Evolutionary conservation across 2,329 filamentous ascomycete genomes (phyloP).

Genomic region (Teratosphaeriaceae sp.): DNA sequence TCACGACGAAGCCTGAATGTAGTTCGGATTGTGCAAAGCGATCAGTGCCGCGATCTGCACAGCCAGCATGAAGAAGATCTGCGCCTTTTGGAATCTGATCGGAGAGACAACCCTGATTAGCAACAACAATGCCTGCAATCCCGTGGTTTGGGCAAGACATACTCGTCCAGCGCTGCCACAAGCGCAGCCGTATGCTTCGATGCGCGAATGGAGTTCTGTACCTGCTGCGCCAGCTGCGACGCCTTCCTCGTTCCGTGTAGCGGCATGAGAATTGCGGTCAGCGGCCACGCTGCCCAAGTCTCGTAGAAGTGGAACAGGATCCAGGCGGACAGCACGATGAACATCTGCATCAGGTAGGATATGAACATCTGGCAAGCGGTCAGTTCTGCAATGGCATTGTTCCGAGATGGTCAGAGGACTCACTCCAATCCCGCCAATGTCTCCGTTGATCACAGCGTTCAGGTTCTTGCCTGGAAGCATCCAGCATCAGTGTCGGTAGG

Average conservation of each 20-base stretch:
- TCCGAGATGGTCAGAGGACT: too few relatives aligned
- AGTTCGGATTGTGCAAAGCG: slow-evolving; percentile 9
- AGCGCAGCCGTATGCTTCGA: neutral
- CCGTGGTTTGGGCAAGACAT: too few relatives aligned
- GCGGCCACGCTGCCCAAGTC: slow-evolving; percentile 7
- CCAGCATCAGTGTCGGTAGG: neutral
- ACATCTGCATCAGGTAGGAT: slow-evolving; percentile 13
- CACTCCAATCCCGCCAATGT: slow-evolving; percentile 13
- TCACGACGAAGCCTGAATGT: slow-evolving; percentile 8
- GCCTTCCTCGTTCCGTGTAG: neutral
- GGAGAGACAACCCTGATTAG: neutral
- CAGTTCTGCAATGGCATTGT: too few relatives aligned
- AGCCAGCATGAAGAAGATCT: slow-evolving; percentile 15
- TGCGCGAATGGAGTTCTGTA: slow-evolving; percentile 4
- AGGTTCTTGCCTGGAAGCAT: neutral
- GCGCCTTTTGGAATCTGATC: slow-evolving; percentile 12
- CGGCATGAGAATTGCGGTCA: neutral
- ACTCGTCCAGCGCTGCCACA: neutral
- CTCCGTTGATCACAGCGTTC: slow-evolving; percentile 10
- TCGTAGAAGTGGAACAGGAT: slow-evolving; percentile 10
- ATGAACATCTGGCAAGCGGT: slow-evolving; percentile 13
- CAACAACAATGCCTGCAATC: too few relatives aligned
- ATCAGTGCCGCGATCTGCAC: slow-evolving; percentile 13
- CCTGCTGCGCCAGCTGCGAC: neutral
- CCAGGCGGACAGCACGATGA: slow-evolving; percentile 10